Evolutionary conservation across 106 monocot genomes (phyloP).

Genomic region (Acorus gramineus): DNA sequence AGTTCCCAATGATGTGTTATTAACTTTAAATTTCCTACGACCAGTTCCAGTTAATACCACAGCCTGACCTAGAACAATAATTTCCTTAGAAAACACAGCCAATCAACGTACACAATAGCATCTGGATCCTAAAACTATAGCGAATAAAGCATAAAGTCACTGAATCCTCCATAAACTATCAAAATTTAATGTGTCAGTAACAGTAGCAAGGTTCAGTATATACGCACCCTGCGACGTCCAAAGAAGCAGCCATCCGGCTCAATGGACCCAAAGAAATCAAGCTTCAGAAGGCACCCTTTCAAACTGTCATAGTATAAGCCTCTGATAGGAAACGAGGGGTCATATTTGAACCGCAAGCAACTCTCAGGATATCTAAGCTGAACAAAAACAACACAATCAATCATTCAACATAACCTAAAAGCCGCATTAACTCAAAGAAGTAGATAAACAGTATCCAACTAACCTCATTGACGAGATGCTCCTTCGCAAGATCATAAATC

Average conservation of each 20-base stretch:
- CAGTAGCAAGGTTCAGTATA: neutral
- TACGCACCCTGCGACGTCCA: conserved; percentile 66
- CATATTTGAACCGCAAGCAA: conserved; percentile 77
- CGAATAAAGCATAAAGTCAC: too few species aligned
- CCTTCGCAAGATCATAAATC: conserved; percentile 82
- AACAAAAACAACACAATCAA: conserved; percentile 1
- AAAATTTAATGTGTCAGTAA: neutral
- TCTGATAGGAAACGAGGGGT: conserved; percentile 78
- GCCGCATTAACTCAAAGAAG: too few species aligned
- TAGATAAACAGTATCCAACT: neutral
- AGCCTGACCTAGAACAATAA: too few species aligned
- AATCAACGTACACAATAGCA: too few species aligned
- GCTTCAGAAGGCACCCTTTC: conserved; percentile 86
- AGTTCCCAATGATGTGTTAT: too few species aligned
- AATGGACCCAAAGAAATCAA: conserved; percentile 97
- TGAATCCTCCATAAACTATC: too few species aligned
- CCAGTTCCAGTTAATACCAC: too few species aligned
- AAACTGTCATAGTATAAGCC: conserved; percentile 81
- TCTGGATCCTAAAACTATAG: too few species aligned
- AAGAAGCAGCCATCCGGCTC: conserved; percentile 89
- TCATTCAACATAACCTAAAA: neutral
- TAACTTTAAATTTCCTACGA: too few species aligned
- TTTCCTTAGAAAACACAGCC: too few species aligned
- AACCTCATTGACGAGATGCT: conserved; percentile 86
- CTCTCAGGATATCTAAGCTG: conserved; percentile 91